phyloP scores from a whole-genome alignment of 2,329 filamentous ascomycete species.

The Colletotrichum melonis region DNA sequence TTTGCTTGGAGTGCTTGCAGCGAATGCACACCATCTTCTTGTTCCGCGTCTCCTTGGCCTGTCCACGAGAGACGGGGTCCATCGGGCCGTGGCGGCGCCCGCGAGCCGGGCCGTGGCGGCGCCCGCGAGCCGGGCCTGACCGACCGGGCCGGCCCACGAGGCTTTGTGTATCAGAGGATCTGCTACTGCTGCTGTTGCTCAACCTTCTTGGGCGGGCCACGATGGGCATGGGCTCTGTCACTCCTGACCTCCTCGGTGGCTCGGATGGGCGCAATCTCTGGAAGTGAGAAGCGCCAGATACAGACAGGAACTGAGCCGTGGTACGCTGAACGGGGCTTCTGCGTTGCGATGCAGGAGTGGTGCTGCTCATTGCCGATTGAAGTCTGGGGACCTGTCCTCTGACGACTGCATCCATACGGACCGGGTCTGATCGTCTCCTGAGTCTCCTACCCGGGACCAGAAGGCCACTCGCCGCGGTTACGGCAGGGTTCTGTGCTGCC shows the following conservation, averaged over 20 bases:
- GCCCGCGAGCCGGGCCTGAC: slow-evolving; percentile 19
- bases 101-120: slow-evolving; percentile 16
- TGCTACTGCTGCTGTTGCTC: neutral
- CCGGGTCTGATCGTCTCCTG: neutral
- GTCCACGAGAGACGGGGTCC: slow-evolving; percentile 12
- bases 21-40: slow-evolving; percentile 36
- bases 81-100: slow-evolving; percentile 32
- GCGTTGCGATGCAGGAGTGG: neutral
- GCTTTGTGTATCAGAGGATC: neutral
- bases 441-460: neutral
- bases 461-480: neutral
- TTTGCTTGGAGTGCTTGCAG: slow-evolving; percentile 34
- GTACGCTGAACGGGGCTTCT: neutral
- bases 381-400: neutral
- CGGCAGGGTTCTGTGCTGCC: neutral
- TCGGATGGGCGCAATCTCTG: neutral
- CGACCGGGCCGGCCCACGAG: neutral
- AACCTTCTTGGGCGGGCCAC: neutral
- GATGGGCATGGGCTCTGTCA: slow-evolving; percentile 10
- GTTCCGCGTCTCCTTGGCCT: slow-evolving; percentile 33
- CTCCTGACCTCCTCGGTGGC: neutral
- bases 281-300: neutral
- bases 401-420: neutral
- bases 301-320: neutral
- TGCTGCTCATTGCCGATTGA: neutral